These are phyloP conservation scores for Eimeria maxima DNA, from an alignment of 169 alveolate genomes.

Conservation along the genomic window DNA sequence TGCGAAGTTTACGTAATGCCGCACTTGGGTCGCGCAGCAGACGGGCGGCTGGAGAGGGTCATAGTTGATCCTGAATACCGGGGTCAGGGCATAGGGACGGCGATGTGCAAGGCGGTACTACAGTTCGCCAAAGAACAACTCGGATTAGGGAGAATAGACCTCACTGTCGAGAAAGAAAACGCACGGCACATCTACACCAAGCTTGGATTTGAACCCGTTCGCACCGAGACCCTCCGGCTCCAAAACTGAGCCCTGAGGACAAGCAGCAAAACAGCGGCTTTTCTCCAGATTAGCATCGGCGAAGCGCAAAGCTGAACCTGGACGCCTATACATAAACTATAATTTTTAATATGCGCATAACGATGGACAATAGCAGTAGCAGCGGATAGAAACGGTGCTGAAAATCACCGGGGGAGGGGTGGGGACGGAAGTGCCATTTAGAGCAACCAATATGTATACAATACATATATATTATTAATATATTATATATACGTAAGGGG, in stretches of 20 bases:
- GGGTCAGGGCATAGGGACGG: slow-evolving; percentile 66
- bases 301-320: not conserved
- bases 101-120: slow-evolving; percentile 45
- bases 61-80: slow-evolving; percentile 51
- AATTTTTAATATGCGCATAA: not conserved
- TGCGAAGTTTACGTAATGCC: slow-evolving; percentile 78
- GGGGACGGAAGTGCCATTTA: too few species aligned
- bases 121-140: not conserved
- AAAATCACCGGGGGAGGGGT: too few species aligned
- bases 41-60: slow-evolving; percentile 82
- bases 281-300: not conserved
- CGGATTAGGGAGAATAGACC: slow-evolving; percentile 61
- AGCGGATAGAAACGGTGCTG: too few species aligned
- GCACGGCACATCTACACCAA: slow-evolving; percentile 71
- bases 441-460: too few species aligned
- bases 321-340: not conserved
- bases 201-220: slow-evolving; percentile 68
- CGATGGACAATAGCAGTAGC: not conserved
- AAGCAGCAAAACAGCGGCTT: not conserved
- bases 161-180: slow-evolving; percentile 78
- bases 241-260: not conserved
- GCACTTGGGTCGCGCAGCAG: slow-evolving; percentile 75
- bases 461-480: too few species aligned
- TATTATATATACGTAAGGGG: too few species aligned
- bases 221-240: slow-evolving; percentile 38